phyloP scores from a whole-genome alignment of 352 stramenopile species.

The Pythium monospermum region DNA sequence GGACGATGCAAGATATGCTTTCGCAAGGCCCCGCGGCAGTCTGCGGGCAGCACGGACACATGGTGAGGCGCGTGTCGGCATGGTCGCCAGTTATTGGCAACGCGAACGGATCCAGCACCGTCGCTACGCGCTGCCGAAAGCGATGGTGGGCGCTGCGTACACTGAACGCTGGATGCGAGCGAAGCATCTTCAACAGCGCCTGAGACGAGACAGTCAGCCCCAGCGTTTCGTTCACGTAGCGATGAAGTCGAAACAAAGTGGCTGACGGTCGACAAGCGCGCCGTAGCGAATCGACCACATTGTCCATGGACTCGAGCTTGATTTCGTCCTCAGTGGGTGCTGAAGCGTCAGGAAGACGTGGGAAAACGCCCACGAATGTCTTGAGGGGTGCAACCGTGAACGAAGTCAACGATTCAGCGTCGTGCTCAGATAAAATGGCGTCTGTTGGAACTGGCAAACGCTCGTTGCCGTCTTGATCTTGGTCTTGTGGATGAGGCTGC shows the following conservation, averaged over 20 bases:
- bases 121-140: conserved; percentile 18
- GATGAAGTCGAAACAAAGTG: conserved; percentile 57
- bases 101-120: conserved; percentile 19
- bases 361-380: conserved; percentile 41
- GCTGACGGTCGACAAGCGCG: conserved; percentile 42
- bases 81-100: not conserved
- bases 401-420: conserved; percentile 36
- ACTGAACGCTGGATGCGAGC: conserved; percentile 29
- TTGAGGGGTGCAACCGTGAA: conserved; percentile 44
- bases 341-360: conserved; percentile 27
- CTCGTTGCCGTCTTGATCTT: not conserved
- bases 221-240: conserved; percentile 45
- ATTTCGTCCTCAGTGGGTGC: not conserved
- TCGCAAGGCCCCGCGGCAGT: conserved; percentile 36
- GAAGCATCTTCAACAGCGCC: conserved; percentile 41
- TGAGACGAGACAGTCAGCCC: conserved; percentile 31
- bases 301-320: conserved; percentile 2
- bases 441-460: conserved; percentile 46
- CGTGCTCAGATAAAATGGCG: conserved; percentile 51
- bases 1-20: conserved; percentile 50
- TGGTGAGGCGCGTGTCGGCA: conserved; percentile 32
- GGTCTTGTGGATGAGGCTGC: conserved; percentile 10
- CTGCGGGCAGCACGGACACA: conserved; percentile 33
- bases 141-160: conserved; percentile 31
- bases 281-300: conserved; percentile 20